phyloP scores from a whole-genome alignment of 176 grass and related monocot genomes.

The Rhynchospora tenuis region DNA sequence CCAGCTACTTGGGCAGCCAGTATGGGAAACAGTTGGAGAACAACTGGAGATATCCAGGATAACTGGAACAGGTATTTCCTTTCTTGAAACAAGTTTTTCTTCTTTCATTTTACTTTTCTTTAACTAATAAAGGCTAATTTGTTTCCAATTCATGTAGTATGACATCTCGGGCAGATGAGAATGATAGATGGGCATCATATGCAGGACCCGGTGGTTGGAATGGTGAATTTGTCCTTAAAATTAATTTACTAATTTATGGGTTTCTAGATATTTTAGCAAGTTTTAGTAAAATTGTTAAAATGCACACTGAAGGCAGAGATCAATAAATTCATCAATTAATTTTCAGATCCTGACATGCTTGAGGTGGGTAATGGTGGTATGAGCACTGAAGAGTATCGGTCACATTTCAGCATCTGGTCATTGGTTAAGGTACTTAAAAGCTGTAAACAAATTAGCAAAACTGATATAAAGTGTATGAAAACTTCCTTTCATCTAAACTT shows the following conservation, averaged over 20 bases:
- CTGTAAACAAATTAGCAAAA: background rate
- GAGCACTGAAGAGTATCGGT: constrained; percentile 72
- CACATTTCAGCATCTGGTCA: constrained; percentile 98
- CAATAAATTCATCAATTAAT: background rate
- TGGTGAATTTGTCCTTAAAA: constrained; percentile 34
- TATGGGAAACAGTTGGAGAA: constrained; percentile 96
- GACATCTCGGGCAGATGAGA: constrained; percentile 83
- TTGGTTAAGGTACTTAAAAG: constrained; percentile 51
- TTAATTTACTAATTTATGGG: background rate
- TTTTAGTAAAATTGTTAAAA: background rate
- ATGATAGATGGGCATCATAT: constrained; percentile 84
- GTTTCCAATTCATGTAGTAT: constrained; percentile 44
- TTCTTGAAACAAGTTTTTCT: background rate
- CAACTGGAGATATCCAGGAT: constrained; percentile 75
- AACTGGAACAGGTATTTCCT: constrained; percentile 65
- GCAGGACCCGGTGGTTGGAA: constrained; percentile 90
- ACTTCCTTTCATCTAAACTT: constrained; percentile 7
- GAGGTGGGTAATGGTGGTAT: constrained; percentile 95
- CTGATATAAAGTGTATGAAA: background rate
- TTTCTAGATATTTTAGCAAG: background rate
- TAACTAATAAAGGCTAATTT: background rate
- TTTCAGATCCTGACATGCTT: constrained; percentile 89
- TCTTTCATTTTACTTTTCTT: background rate
- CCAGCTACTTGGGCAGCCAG: constrained; percentile 81
- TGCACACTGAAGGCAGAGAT: background rate